These are phyloP conservation scores for Urtica urens DNA, from an alignment of 306 rosid species.

Conservation along the genomic window DNA sequence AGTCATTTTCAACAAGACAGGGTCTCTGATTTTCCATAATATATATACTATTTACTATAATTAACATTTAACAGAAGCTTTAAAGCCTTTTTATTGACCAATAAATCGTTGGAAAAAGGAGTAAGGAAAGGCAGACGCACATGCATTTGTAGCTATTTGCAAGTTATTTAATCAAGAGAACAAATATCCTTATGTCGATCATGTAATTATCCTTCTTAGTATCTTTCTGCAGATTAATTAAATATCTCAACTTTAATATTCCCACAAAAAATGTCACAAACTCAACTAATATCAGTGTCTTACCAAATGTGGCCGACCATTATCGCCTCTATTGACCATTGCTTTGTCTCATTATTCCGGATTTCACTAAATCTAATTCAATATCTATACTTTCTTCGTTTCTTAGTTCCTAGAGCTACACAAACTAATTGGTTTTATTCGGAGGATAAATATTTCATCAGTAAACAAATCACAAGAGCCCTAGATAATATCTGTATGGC, in stretches of 20 bases:
- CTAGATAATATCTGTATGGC: too few species aligned
- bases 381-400: not conserved
- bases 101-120: too few species aligned
- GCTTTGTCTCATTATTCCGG: constrained; percentile 28
- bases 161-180: not conserved
- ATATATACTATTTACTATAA: too few species aligned
- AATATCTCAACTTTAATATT: not conserved
- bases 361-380: constrained; percentile 2
- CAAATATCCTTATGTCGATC: not conserved
- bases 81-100: constrained; percentile 1
- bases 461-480: too few species aligned
- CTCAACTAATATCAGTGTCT: too few species aligned
- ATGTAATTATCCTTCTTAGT: not conserved
- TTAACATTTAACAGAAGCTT: too few species aligned
- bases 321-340: constrained; percentile 22
- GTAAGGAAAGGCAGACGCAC: not conserved
- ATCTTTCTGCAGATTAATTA: not conserved
- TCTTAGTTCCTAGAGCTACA: not conserved
- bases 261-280: not conserved
- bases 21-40: too few species aligned
- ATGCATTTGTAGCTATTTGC: constrained; percentile 1
- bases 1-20: too few species aligned
- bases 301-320: constrained; percentile 9
- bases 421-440: too few species aligned
- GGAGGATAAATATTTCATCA: too few species aligned